Base-by-base conservation (phyloP, 1,284 basidiomycete genomes). In the Trichosporon coremiiforme region DNA sequence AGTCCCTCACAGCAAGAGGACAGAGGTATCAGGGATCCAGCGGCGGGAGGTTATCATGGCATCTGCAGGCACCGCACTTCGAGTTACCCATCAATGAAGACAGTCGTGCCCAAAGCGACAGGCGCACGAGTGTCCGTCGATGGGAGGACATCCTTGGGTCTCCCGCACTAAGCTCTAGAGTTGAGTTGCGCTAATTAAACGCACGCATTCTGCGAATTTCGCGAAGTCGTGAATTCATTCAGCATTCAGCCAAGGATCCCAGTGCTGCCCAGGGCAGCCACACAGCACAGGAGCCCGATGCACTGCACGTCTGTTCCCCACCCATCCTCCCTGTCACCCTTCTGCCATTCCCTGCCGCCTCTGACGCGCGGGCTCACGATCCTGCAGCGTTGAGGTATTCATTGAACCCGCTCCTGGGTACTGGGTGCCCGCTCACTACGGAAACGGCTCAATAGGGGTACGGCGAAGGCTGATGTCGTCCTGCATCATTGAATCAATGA, bases 101-200 rank as follows among this genome's bases (percentile, higher is more conserved):
- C 12, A 15, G 41, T 45, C 41, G 17, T 15, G 41, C 41, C 17
- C 41, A 45, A 38, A 13, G 12, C 36, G 36, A 35, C 36, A 38
- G 36, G 13, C 36, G 36, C 33, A 10, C 33, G 33, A 35, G 33
- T 35, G 33, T 35, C 33, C 33, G 33, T 10, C 9, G 33, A 35
- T 35, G 6, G 33, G 7, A 6, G 9, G 33, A 35, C 7, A 35
- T 6, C 50, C 50, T 22, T 22, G 50, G 22, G 10, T 10, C 20
- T 53, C 22, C 50, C 50, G 50, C 50, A 53, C 22, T 53, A 53
- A 53, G 50, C 50, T 53, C 50, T 53, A 53, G 20, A 53, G 50
- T 53, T 53, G 50, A 25, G 50, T 53, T 53, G 50, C 50, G 4
- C 22, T 22, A 20, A 53, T 53, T 53, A 53, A 25, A 53, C 50